Evolutionary conservation across 306 rosid genomes (phyloP).

Genomic region (Malus sylvestris): DNA sequence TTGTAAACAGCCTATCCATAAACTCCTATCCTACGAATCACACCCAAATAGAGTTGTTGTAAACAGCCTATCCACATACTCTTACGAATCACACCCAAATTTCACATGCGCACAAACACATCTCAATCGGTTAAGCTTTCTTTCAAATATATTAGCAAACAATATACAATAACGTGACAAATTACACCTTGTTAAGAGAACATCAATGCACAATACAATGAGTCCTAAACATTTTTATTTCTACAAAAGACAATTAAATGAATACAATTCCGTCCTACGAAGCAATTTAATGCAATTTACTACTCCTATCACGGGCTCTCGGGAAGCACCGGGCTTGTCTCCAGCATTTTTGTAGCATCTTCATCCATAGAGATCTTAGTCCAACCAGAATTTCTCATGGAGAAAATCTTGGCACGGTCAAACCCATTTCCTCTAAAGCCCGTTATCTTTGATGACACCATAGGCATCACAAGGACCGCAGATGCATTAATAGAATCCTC

Average conservation of each 20-base stretch:
- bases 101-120: no score
- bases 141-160: not conserved
- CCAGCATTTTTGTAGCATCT: conserved; percentile 44
- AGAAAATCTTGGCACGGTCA: conserved; percentile 55
- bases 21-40: not conserved
- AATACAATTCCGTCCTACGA: conserved; percentile 1
- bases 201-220: conserved; percentile 4
- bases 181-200: not conserved
- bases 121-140: not conserved
- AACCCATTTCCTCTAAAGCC: conserved; percentile 83
- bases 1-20: not conserved
- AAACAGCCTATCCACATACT: not conserved
- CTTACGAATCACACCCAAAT: not conserved
- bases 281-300: conserved; percentile 11
- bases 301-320: conserved; percentile 39
- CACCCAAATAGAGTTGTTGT: not conserved
- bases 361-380: conserved; percentile 51
- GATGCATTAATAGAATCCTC: conserved; percentile 89
- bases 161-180: conserved; percentile 11
- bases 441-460: conserved; percentile 89
- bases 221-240: conserved; percentile 6
- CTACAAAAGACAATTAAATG: not conserved
- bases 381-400: conserved; percentile 65
- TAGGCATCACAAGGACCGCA: conserved; percentile 91
- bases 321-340: conserved; percentile 20